phyloP scores from a whole-genome alignment of 306 rosid genomes.

The Prunus kanzakura region DNA sequence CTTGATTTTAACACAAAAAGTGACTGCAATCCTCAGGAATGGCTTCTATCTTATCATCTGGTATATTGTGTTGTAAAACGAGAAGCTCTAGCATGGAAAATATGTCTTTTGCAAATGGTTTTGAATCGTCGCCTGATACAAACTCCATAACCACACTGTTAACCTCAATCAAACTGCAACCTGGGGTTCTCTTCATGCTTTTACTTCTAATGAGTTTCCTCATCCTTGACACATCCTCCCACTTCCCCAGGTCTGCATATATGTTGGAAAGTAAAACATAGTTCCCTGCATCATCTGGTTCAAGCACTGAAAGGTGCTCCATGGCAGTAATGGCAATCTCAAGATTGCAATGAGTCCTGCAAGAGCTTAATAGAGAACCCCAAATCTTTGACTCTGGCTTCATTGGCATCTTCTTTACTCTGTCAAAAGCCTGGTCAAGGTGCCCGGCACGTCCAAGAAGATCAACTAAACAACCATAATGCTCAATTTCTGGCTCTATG shows the following conservation, averaged over 20 bases:
- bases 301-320: slow-evolving; percentile 58
- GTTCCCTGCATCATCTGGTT: slow-evolving; percentile 84
- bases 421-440: slow-evolving; percentile 59
- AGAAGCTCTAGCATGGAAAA: slow-evolving; percentile 47
- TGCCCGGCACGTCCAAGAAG: slow-evolving; percentile 69
- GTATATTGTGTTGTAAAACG: slow-evolving; percentile 28
- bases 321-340: slow-evolving; percentile 60
- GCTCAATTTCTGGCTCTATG: slow-evolving; percentile 58
- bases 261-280: slow-evolving; percentile 72
- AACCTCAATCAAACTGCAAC: slow-evolving; percentile 70
- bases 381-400: slow-evolving; percentile 72
- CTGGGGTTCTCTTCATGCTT: slow-evolving; percentile 67
- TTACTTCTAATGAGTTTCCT: slow-evolving; percentile 58
- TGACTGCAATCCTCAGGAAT: slow-evolving; percentile 9
- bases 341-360: slow-evolving; percentile 63
- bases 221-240: slow-evolving; percentile 63
- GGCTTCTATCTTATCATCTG: slow-evolving; percentile 25
- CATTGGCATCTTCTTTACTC: slow-evolving; percentile 60
- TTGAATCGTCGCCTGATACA: slow-evolving; percentile 51
- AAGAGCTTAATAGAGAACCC: slow-evolving; percentile 74
- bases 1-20: too few species aligned
- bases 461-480: slow-evolving; percentile 83
- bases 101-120: slow-evolving; percentile 53
- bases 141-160: slow-evolving; percentile 58
- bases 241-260: slow-evolving; percentile 69